Evolutionary conservation across 345 rosid genomes (phyloP).

Genomic region (Turnera subulata): DNA sequence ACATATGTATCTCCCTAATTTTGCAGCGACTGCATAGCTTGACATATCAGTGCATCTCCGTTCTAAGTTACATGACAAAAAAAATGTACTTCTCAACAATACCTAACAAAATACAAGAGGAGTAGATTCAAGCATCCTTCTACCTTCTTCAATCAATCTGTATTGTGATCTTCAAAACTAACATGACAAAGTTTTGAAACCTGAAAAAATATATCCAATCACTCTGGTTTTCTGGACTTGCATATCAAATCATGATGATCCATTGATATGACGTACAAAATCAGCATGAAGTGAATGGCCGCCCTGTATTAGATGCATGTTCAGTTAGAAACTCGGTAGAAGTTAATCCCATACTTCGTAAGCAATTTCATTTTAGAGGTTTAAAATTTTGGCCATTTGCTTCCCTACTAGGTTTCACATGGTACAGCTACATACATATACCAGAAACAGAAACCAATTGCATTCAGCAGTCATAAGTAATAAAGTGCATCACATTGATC

Average conservation of each 20-base stretch:
- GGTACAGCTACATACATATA: neutral
- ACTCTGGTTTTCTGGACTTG: neutral
- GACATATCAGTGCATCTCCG: too few relatives aligned
- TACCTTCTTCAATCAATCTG: neutral
- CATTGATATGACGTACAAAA: conserved; percentile 35
- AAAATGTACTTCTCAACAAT: too few relatives aligned
- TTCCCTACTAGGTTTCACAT: neutral
- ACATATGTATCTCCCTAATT: too few relatives aligned
- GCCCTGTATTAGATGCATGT: conserved; percentile 36
- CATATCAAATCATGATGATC: too few relatives aligned
- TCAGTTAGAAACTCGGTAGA: conserved; percentile 5
- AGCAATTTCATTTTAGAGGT: too few relatives aligned
- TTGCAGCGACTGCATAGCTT: too few relatives aligned
- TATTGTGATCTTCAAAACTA: too few relatives aligned
- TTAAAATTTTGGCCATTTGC: neutral
- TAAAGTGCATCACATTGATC: neutral
- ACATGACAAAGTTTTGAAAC: too few relatives aligned
- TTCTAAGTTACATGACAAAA: too few relatives aligned
- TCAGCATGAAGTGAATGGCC: conserved; percentile 55
- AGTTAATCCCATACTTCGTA: too few relatives aligned
- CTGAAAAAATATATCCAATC: neutral
- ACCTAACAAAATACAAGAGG: too few relatives aligned
- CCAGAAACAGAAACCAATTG: neutral
- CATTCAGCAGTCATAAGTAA: neutral
- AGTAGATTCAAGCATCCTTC: too few relatives aligned